phyloP scores from a whole-genome alignment of 129 eudicot genomes.

The Sambucus nigra region DNA sequence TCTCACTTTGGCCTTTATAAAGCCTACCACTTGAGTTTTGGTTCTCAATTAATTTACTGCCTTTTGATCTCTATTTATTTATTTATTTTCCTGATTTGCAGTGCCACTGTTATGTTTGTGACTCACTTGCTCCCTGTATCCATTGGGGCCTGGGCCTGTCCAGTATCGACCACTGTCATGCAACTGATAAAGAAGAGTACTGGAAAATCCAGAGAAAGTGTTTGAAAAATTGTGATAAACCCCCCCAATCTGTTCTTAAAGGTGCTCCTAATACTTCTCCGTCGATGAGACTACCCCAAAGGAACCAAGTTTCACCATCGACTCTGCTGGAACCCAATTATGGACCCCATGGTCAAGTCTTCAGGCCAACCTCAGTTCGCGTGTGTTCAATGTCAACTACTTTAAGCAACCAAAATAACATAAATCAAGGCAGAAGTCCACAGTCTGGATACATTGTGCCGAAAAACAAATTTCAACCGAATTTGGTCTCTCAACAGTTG shows the following conservation, averaged over 20 bases:
- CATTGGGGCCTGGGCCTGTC: constrained; percentile 57
- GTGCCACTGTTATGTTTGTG: constrained; percentile 98
- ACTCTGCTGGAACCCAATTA: constrained; percentile 11
- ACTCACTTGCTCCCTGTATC: constrained; percentile 78
- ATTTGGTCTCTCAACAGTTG: constrained; percentile 33
- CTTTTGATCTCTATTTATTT: constrained; percentile 1
- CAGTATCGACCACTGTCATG: constrained; percentile 59
- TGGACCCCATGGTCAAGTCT: constrained; percentile 12
- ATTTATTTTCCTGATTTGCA: constrained; percentile 26
- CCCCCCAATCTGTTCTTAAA: constrained; percentile 11
- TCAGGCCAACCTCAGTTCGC: constrained; percentile 17
- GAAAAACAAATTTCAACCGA: constrained; percentile 33
- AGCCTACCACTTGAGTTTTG: neutral
- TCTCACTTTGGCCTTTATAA: neutral
- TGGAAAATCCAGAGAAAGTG: constrained; percentile 55
- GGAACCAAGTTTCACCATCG: constrained; percentile 15
- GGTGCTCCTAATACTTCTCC: constrained; percentile 8
- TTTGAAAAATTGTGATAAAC: constrained; percentile 23
- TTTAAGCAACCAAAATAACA: constrained; percentile 15
- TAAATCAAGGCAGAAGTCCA: constrained; percentile 26
- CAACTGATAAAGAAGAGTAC: constrained; percentile 50
- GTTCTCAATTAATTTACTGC: neutral
- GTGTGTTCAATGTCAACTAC: constrained; percentile 23
- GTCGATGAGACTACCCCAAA: constrained; percentile 3
- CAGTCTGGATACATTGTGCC: constrained; percentile 9